Evolutionary conservation across 345 rosid species (phyloP), one percentile per base, ranked within the genome.

Genomic region (Trapa bicornis): DNA sequence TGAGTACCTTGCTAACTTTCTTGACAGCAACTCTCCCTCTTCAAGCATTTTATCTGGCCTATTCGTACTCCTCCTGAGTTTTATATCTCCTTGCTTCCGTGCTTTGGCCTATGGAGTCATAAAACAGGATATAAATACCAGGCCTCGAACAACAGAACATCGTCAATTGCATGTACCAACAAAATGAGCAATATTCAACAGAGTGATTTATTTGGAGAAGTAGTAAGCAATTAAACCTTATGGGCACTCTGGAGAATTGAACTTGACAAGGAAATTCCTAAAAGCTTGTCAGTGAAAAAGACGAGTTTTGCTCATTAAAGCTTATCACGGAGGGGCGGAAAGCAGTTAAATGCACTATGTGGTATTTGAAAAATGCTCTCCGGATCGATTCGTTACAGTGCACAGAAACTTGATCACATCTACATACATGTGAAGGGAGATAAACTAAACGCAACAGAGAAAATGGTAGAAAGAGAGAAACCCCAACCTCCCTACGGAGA

Each of bases 401-500:
- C 29, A 52, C 22, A 17, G 53, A 14, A 1, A 48, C 53, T 1
- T 14, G 53, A 48, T 7, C 53, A 8, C 4, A 9, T 9, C 22
- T 5, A 54, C 2, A 6, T 10, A n/a, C 60, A 54, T 6, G 1
- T 6, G 33, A 54, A 54, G 63, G 63, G 37, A 8, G 63, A n/a
- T 1, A 10, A 29, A 35, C 10, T 58, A n/a, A 22, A n/a, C 33
- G 22, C 1, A n/a, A 54, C 60, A 54, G 8, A 6, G 35, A n/a
- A 53, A 7, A 54, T 35, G 22, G 4, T 9, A 54, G 33, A 13
- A 42, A 64, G 45, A 38, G 8, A 10, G 48, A 41, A 12, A n/a
- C 3, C 5, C 29, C 14, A 35, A 41, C 67, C 67, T 15, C 53
- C 37, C 67, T 42, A n/a, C 67, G 67, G 37, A 65, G 67, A 39